Evolutionary conservation across 805 yeast species (phyloP).

Genomic region (Phaffomyces opuntiae): DNA sequence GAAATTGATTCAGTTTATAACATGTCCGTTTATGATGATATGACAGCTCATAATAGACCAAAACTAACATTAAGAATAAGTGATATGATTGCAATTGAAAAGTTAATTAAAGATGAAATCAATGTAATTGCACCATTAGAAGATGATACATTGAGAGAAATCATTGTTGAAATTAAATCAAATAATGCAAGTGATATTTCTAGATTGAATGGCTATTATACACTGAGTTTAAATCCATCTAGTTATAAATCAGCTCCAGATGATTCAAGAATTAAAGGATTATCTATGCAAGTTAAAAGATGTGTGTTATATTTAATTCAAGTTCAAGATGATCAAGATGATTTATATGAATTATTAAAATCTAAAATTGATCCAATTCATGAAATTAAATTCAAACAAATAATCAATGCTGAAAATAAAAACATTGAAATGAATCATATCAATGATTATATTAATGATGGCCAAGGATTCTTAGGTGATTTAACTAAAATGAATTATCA

Average conservation of each 20-base stretch:
- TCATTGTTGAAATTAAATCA: constrained; percentile 35
- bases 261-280: constrained; percentile 51
- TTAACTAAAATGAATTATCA: constrained; percentile 49
- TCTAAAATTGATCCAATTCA: constrained; percentile 62
- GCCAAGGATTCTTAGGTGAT: constrained; percentile 43
- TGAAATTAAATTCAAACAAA: constrained; percentile 54
- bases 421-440: constrained; percentile 26
- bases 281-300: constrained; percentile 73
- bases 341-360: constrained; percentile 60
- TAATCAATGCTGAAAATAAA: constrained; percentile 42
- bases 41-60: constrained; percentile 48
- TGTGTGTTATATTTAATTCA: constrained; percentile 76
- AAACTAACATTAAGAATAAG: constrained; percentile 37
- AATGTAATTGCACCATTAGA: constrained; percentile 36
- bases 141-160: constrained; percentile 49
- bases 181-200: constrained; percentile 38
- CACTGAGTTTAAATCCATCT: constrained; percentile 53
- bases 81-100: constrained; percentile 40
- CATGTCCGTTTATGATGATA: constrained; percentile 62
- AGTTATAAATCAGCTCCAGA: constrained; percentile 36
- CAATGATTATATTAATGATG: constrained; percentile 34
- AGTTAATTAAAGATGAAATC: constrained; percentile 34
- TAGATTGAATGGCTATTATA: constrained; percentile 46
- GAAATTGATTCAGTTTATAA: constrained; percentile 55
- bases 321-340: constrained; percentile 63